phyloP scores from a whole-genome alignment of 1,139 yeast species.

The Magnusiomyces magnusii region DNA sequence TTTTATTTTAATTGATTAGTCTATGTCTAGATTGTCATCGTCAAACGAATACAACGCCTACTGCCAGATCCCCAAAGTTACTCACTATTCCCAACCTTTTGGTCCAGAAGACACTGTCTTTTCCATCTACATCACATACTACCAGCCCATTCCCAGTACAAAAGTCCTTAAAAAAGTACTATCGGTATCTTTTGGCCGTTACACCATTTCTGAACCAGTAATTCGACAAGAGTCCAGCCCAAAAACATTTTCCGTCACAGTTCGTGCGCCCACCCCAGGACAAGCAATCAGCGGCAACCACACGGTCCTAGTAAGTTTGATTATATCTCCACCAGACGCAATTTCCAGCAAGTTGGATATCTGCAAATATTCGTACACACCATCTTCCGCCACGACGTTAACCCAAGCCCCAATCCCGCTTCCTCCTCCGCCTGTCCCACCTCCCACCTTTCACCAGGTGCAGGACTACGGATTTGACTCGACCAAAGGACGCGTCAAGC shows the following conservation, averaged over 20 bases:
- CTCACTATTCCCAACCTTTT: slow-evolving; percentile 14
- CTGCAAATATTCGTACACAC: background rate
- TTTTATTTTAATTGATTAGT: background rate
- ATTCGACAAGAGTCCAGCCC: slow-evolving; percentile 6
- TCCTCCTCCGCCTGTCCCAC: background rate
- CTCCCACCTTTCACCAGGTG: background rate
- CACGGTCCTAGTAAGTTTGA: background rate
- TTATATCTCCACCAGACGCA: background rate
- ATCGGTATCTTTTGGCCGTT: slow-evolving; percentile 19
- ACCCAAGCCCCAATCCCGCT: background rate
- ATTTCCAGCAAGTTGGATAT: background rate
- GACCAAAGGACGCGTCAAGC: slow-evolving; percentile 55
- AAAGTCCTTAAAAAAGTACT: slow-evolving; percentile 13
- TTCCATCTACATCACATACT: slow-evolving; percentile 13
- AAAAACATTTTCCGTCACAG: slow-evolving; percentile 7
- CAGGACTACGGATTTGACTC: background rate
- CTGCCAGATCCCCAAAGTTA: slow-evolving; percentile 8
- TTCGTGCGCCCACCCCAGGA: background rate
- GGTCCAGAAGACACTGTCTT: slow-evolving; percentile 17
- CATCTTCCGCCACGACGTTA: background rate
- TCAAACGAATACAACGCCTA: no score
- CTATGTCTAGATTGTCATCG: slow-evolving; percentile 3
- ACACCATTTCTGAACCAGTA: slow-evolving; percentile 12
- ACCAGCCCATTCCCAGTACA: slow-evolving; percentile 10
- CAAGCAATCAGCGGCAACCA: background rate